Conservation (phyloP, 2,329 filamentous ascomycete genomes). For the Zymoseptoria tritici region DNA sequence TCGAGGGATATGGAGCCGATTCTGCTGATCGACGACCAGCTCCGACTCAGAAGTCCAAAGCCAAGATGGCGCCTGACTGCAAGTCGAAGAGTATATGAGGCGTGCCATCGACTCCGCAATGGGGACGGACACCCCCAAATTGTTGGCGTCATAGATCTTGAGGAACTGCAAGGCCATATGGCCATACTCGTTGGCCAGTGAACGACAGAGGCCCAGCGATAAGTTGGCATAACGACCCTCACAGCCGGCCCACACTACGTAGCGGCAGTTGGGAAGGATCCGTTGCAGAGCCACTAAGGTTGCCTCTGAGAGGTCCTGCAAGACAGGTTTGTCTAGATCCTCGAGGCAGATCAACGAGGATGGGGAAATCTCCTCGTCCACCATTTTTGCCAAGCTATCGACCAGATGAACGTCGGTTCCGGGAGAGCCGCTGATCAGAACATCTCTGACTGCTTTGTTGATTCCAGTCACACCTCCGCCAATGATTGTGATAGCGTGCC, state of each 20-base stretch:
- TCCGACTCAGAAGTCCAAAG: slow-evolving; percentile 17
- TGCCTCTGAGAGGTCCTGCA: slow-evolving; percentile 7
- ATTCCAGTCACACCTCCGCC: slow-evolving; percentile 11
- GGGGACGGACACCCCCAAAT: slow-evolving; percentile 4
- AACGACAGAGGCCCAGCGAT: slow-evolving; percentile 16
- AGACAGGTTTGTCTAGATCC: slow-evolving; percentile 15
- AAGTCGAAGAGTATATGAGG: slow-evolving; percentile 7
- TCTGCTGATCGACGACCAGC: slow-evolving; percentile 11
- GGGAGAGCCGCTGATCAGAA: slow-evolving; percentile 10
- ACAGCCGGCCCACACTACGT: slow-evolving; percentile 13
- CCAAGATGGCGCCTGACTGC: slow-evolving; percentile 4
- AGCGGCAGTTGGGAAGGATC: slow-evolving; percentile 8
- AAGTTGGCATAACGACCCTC: slow-evolving; percentile 10
- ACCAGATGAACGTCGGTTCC: slow-evolving; percentile 6
- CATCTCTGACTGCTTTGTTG: slow-evolving; percentile 9
- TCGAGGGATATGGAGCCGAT: slow-evolving; percentile 15
- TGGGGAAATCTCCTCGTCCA: slow-evolving; percentile 1
- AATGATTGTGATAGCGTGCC: slow-evolving; percentile 15
- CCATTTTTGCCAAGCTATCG: slow-evolving; percentile 1
- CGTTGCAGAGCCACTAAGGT: slow-evolving; percentile 9
- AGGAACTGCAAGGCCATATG: slow-evolving; percentile 15
- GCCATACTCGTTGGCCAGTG: slow-evolving; percentile 11
- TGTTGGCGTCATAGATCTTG: slow-evolving; percentile 3
- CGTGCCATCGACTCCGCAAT: slow-evolving; percentile 13
- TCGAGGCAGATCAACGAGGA: slow-evolving; percentile 14